phyloP scores from a whole-genome alignment of 495 filamentous ascomycete genomes.

The Hypoxylon rickii region DNA sequence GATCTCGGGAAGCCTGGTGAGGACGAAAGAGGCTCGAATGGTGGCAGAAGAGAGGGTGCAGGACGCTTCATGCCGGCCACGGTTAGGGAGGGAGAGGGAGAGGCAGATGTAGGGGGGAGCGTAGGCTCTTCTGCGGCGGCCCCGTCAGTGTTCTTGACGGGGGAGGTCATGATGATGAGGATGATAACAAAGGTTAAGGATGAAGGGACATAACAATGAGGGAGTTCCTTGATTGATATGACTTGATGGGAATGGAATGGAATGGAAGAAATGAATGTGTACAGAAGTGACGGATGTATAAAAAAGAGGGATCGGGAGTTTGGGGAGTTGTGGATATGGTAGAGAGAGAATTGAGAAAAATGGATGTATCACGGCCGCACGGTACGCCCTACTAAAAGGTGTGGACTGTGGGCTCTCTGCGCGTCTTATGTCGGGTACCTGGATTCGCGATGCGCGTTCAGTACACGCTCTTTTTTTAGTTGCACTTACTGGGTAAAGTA shows the following conservation, averaged over 20 bases:
- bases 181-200: background rate
- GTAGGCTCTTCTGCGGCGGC: slow-evolving; percentile 31
- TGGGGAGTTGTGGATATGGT: slow-evolving; percentile 4
- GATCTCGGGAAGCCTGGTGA: slow-evolving; percentile 81
- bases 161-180: slow-evolving; percentile 34
- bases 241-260: background rate
- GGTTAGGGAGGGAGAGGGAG: slow-evolving; percentile 16
- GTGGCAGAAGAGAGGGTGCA: slow-evolving; percentile 79
- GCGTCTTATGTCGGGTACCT: slow-evolving; percentile 30
- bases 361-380: slow-evolving; percentile 23
- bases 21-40: slow-evolving; percentile 90
- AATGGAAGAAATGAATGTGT: background rate
- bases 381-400: slow-evolving; percentile 21
- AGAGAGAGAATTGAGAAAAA: slow-evolving; percentile 25
- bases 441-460: slow-evolving; percentile 36
- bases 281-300: background rate
- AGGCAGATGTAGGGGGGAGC: slow-evolving; percentile 31
- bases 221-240: background rate
- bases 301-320: background rate
- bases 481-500: slow-evolving; percentile 3
- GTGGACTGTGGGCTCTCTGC: slow-evolving; percentile 34
- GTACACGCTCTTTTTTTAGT: slow-evolving; percentile 32
- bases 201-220: slow-evolving; percentile 31
- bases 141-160: slow-evolving; percentile 35
- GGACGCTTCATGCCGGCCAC: slow-evolving; percentile 74